Evolutionary conservation across 306 rosid species (phyloP).

Genomic region (Sechiopsis laciniata): DNA sequence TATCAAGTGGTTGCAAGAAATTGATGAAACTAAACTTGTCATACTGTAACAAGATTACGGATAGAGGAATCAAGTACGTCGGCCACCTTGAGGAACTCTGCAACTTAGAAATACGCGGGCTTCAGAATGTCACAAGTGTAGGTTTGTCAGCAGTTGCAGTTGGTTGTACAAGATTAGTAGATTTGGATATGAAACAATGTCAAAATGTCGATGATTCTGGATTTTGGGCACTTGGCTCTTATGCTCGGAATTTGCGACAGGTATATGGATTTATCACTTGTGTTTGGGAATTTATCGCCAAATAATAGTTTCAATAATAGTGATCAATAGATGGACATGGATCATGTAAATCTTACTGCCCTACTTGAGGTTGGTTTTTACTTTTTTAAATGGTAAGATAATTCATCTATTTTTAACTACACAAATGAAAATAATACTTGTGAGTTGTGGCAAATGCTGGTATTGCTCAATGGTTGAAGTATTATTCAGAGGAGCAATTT

Average conservation of each 20-base stretch:
- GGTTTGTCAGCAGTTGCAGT: constrained; percentile 46
- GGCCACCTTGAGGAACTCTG: constrained; percentile 39
- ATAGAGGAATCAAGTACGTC: constrained; percentile 41
- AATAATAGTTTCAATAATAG: background rate
- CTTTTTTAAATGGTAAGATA: background rate
- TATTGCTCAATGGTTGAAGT: background rate
- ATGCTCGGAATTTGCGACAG: constrained; percentile 53
- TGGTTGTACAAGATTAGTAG: constrained; percentile 48
- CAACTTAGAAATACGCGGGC: constrained; percentile 54
- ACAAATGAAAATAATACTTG: constrained; percentile 1
- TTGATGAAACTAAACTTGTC: constrained; percentile 53
- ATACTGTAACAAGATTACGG: constrained; percentile 53
- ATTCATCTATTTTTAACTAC: background rate
- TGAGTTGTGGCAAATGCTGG: constrained; percentile 7
- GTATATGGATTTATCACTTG: constrained; percentile 26
- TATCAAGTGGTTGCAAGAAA: constrained; percentile 46
- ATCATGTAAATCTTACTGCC: background rate
- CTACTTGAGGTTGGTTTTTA: background rate
- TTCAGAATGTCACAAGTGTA: constrained; percentile 41
- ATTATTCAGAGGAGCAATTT: background rate
- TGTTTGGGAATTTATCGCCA: background rate
- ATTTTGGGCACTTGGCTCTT: constrained; percentile 49
- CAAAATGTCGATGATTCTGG: constrained; percentile 51
- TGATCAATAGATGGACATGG: constrained; percentile 8
- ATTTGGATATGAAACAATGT: constrained; percentile 56